Evolutionary conservation across 495 filamentous ascomycete genomes (phyloP), one percentile per base, ranked within the genome.

Genomic region (Friedmanniomyces simplex): DNA sequence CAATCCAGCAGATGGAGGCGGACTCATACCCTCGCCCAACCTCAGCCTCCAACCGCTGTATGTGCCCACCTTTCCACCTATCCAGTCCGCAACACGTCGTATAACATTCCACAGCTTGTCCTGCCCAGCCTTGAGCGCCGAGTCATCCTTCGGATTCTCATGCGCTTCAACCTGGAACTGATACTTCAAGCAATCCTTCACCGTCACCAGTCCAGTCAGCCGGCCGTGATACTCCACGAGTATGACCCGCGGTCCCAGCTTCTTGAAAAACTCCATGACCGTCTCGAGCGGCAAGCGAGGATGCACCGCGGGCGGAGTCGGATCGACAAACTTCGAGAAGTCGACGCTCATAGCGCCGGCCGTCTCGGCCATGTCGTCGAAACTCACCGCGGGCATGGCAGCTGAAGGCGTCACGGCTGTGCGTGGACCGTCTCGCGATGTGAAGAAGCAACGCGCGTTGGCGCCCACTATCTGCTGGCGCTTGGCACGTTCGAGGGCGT

Each of bases 181-280:
- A 66, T 94, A 97, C 70, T 94, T 96, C 55, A 98, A 72, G 59
- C 94, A 96, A 71, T 98, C 93, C 71, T 98, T 98, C 58, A 96
- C 87, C 0, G 93, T 98, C 12, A 98, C 89, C 5, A 97, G 76
- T 1, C 93, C 93, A 0, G 77, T 78, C 2, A 98, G 77, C 34
- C 81, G 78, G 22, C 93, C 93, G 47, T 85, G 84, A 66, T 95
- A 85, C 68, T 98, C 94, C 43, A 97, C 87, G 16, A 97, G 77
- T 52, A 98, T 89, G 13, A 96, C 89, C 1, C 94, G 82, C 1
- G 93, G 93, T 0, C 94, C 93, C 71, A 98, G 91, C 75, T 98
- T 98, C 67, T 93, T 91, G 77, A 98, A 98, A 45, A 97, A 81
- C 68, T 98, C 93, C 89, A 97, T 96, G 45, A 96, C 93, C 0